phyloP scores from a whole-genome alignment of 2,329 filamentous ascomycete species.

The Talaromyces sp. region DNA sequence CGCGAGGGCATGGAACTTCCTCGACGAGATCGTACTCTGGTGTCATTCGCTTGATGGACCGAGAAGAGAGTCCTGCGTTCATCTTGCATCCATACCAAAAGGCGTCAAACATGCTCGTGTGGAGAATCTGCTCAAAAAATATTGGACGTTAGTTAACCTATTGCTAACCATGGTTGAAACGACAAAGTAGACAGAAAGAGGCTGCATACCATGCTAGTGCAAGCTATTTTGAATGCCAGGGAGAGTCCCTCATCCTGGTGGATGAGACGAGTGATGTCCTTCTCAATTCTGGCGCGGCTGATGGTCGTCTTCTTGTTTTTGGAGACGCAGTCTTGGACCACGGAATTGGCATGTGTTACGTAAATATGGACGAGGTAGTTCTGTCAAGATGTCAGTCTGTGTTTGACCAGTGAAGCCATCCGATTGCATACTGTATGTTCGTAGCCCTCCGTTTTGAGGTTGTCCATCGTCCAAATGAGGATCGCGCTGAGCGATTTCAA shows the following conservation, averaged over 20 bases:
- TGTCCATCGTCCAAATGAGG: background rate
- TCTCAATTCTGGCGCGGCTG: conserved; percentile 20
- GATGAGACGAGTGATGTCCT: conserved; percentile 17
- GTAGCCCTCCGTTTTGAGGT: background rate
- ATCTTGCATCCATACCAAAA: conserved; percentile 19
- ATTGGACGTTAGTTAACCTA: background rate
- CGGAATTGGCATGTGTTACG: conserved; percentile 16
- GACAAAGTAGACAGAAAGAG: background rate
- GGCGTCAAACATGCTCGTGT: conserved; percentile 19
- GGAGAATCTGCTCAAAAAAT: conserved; percentile 17
- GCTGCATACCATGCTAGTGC: conserved; percentile 19
- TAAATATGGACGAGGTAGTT: conserved; percentile 19
- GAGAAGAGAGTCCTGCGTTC: conserved; percentile 12
- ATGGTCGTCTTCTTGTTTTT: conserved; percentile 14
- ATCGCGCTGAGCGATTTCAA: background rate
- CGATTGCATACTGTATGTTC: background rate
- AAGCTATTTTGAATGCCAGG: conserved; percentile 18
- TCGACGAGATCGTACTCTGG: conserved; percentile 13
- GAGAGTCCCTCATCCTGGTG: conserved; percentile 18
- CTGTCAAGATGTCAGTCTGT: background rate
- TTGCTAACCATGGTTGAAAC: no score
- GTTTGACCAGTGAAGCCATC: background rate
- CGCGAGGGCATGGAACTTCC: background rate
- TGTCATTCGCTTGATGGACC: conserved; percentile 15
- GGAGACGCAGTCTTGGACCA: conserved; percentile 14